Base-by-base conservation (phyloP, 495 filamentous ascomycete species). In the Penicillium taxi region DNA sequence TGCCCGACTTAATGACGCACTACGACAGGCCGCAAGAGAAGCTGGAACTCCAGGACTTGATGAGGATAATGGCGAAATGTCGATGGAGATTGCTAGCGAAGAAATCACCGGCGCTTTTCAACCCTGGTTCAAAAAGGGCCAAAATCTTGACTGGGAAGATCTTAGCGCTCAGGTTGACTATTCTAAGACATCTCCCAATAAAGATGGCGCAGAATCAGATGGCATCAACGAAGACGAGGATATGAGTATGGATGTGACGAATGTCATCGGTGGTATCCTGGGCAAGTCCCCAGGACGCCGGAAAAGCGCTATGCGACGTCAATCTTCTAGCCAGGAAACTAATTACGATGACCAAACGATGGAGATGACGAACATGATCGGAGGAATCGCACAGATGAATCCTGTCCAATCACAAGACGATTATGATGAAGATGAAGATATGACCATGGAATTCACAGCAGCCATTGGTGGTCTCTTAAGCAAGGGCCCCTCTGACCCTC, bases 201-300 rank as follows among this genome's bases (percentile, higher is more conserved):
- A 8, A 2, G 32, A 44, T 27, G 18, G 23, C 6, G 37, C 35
- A 5, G 29, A 32, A 4, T 45, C 49, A 2, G 50, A 66, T 44
- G 56, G 53, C 3, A 49, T 41, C 12, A 47, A 68, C 11, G 53
- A 55, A 13, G 70, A 74, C 24, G 80, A 83, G 38, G 82, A 86
- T 19, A 73, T 86, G 54, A 85, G 81, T 7, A 87, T 89, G 84
- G 87, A 95, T 39, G 76, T 94, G 32, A 94, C 88, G 1, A 75
- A 70, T 39, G 83, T 78, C 9, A 61, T 95, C 39, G 90, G 90
- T n/a, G 74, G 80, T 3, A 95, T 96, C 32, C 60, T 88, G 18
- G 61, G 72, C n/a, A 66, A 69, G 25, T 41, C 56, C 38, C 58
- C 50, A 16, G 53, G 47, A 20, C 52, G 42, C 29, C 54, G 58